These are phyloP conservation scores for Colletotrichum lini DNA, from an alignment of 2,329 filamentous ascomycete genomes.

Conservation along the genomic window DNA sequence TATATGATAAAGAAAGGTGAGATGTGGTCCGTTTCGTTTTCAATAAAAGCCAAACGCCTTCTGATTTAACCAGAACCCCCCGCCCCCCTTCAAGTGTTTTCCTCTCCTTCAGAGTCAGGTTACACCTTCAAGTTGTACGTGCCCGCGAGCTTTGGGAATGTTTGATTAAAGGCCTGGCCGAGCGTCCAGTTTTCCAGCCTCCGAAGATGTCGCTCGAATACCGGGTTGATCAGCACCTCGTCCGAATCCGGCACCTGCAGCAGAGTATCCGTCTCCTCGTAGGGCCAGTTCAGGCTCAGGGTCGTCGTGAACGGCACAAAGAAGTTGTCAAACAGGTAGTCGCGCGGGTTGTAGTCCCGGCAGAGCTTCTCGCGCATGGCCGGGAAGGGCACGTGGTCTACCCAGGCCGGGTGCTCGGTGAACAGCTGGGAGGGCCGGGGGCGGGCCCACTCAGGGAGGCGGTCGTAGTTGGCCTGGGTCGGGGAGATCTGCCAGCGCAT, in stretches of 20 bases:
- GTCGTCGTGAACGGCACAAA: slow-evolving; percentile 86
- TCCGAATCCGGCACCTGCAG: slow-evolving; percentile 70
- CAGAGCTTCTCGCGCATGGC: slow-evolving; percentile 79
- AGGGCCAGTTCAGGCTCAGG: slow-evolving; percentile 86
- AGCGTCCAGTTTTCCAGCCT: slow-evolving; percentile 86
- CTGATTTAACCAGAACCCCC: too few species aligned
- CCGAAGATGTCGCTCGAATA: slow-evolving; percentile 85
- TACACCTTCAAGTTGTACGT: slow-evolving; percentile 57
- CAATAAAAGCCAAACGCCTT: neutral
- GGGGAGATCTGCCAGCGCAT: slow-evolving; percentile 90
- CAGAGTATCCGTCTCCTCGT: slow-evolving; percentile 80
- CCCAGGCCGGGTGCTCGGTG: slow-evolving; percentile 82
- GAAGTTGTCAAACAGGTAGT: slow-evolving; percentile 82
- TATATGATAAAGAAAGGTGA: neutral
- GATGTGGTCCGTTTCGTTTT: neutral
- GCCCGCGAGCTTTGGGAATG: slow-evolving; percentile 71
- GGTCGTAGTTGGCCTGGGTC: slow-evolving; percentile 83
- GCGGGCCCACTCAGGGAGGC: slow-evolving; percentile 80
- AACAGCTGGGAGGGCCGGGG: slow-evolving; percentile 78
- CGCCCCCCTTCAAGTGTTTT: too few species aligned
- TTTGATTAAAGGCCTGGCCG: slow-evolving; percentile 76
- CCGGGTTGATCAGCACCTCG: slow-evolving; percentile 85
- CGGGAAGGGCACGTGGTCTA: slow-evolving; percentile 87
- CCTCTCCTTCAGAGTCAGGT: slow-evolving; percentile 7
- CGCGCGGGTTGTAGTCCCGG: slow-evolving; percentile 59